These are phyloP conservation scores for Galerina sulciceps DNA, from an alignment of 768 basidiomycete genomes.

Conservation along the genomic window DNA sequence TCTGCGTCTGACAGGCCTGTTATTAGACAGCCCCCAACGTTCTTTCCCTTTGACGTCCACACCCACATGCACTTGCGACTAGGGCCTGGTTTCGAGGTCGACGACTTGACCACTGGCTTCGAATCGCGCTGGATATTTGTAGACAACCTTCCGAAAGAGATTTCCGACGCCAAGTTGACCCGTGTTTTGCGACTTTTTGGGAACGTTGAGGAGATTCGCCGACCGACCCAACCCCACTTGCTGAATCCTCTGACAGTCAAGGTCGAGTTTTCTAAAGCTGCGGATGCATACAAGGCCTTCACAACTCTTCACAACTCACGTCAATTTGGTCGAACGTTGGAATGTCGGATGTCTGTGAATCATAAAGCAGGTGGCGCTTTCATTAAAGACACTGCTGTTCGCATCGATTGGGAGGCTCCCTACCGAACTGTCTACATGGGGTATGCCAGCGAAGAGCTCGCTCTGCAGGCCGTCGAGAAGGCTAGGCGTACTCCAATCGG, in stretches of 20 bases:
- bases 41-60: slow-evolving; percentile 35
- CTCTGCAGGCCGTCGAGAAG: slow-evolving; percentile 51
- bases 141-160: slow-evolving; percentile 47
- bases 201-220: slow-evolving; percentile 40
- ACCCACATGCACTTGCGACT: slow-evolving; percentile 62
- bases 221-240: slow-evolving; percentile 25
- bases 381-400: slow-evolving; percentile 58
- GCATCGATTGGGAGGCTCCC: slow-evolving; percentile 65
- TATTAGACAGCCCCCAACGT: no score
- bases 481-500: slow-evolving; percentile 40
- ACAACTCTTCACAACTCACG: slow-evolving; percentile 50
- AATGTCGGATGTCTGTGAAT: slow-evolving; percentile 50
- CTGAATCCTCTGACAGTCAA: slow-evolving; percentile 33
- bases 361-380: slow-evolving; percentile 36
- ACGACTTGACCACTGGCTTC: slow-evolving; percentile 64
- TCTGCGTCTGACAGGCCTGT: no score
- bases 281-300: slow-evolving; percentile 58
- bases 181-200: slow-evolving; percentile 51
- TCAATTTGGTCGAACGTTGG: slow-evolving; percentile 42
- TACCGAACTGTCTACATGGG: slow-evolving; percentile 63
- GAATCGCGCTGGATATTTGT: slow-evolving; percentile 69
- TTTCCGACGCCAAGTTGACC: slow-evolving; percentile 37
- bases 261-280: slow-evolving; percentile 51
- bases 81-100: slow-evolving; percentile 63
- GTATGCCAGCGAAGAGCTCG: slow-evolving; percentile 52